Base-by-base conservation (phyloP, 2,329 filamentous ascomycete genomes). In the Didymosphaeria variabile region DNA sequence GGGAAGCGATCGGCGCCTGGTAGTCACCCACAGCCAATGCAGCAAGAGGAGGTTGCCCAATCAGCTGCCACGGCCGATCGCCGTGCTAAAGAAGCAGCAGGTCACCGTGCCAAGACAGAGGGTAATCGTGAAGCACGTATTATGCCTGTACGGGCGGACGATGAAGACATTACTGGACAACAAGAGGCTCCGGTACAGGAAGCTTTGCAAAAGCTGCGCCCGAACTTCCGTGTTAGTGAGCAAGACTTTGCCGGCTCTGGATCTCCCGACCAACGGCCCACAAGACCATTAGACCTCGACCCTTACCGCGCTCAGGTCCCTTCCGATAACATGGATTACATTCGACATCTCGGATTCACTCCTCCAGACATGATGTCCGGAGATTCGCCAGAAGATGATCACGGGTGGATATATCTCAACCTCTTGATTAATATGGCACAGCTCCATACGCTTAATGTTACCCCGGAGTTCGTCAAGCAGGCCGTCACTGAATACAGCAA, bases 321-420 rank as follows among this genome's bases (percentile, higher is more conserved):
- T 0, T 82, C 85, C 0, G 91, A 95, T 1, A 96, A 95, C 63
- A 88, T 95, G 77, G 85, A 91, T 8, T 94, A 93, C 71, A 91
- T 93, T 66, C 87, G 89, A 7, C 91, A 93, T 75, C 80, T 94
- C 13, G 90, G 90, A 12, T 83, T 92, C 65, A 83, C 86, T 0
- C 87, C 88, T 0, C 87, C 88, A 0, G 83, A 90, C 51, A 80
- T 80, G 10, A 79, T 81, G 2, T 79, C 81, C 17, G 80, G 79
- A 19, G 70, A 80, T 1, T 83, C 88, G 55, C 85, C 88, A 12
- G 83, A 85, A 15, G 84, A 88, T 0, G 88, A 90, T 57, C 88
- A 93, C 29, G 91, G 91, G 5, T 95, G 92, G 92, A 88, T 94
- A 0, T 94, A 94, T 68, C 80, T 95, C 7, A 95, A 95, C 67